phyloP scores from a whole-genome alignment of 495 filamentous ascomycete species.

The Cairneyella variabilis region DNA sequence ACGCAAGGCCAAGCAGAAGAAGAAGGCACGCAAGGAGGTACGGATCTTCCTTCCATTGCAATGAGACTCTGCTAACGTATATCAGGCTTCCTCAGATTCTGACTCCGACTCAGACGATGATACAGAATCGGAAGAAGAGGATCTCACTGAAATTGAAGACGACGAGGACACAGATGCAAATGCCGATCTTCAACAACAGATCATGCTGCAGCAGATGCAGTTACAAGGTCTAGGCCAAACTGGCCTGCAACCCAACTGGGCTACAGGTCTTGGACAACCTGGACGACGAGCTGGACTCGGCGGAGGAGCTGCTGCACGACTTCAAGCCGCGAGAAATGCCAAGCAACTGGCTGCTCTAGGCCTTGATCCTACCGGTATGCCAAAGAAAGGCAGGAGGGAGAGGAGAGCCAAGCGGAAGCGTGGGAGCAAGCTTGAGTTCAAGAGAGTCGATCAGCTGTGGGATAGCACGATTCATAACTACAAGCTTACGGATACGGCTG shows the following conservation, averaged over 20 bases:
- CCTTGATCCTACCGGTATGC: constrained; percentile 22
- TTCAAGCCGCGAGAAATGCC: constrained; percentile 15
- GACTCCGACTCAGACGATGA: constrained; percentile 32
- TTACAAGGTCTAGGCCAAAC: constrained; percentile 22
- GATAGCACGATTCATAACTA: constrained; percentile 77
- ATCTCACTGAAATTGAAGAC: constrained; percentile 8
- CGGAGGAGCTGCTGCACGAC: constrained; percentile 14
- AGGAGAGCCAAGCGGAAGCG: constrained; percentile 39
- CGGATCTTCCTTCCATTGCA: neutral
- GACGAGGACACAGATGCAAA: constrained; percentile 6
- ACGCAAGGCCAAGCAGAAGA: constrained; percentile 25
- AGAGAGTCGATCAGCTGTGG: constrained; percentile 84
- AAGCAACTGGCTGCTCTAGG: constrained; percentile 20
- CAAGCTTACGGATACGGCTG: constrained; percentile 75
- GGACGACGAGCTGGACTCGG: constrained; percentile 10
- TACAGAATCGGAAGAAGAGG: constrained; percentile 24
- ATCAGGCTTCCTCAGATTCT: constrained; percentile 19
- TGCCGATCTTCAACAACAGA: constrained; percentile 18
- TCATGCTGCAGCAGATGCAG: constrained; percentile 23
- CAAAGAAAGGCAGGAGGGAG: constrained; percentile 26
- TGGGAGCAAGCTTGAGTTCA: constrained; percentile 70
- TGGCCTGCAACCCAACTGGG: constrained; percentile 1
- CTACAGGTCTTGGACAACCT: neutral
- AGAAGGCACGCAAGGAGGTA: constrained; percentile 22
- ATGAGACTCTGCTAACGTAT: constrained; percentile 8